Conservation (phyloP, 1,284 basidiomycete genomes). For the Melampsora americana region DNA sequence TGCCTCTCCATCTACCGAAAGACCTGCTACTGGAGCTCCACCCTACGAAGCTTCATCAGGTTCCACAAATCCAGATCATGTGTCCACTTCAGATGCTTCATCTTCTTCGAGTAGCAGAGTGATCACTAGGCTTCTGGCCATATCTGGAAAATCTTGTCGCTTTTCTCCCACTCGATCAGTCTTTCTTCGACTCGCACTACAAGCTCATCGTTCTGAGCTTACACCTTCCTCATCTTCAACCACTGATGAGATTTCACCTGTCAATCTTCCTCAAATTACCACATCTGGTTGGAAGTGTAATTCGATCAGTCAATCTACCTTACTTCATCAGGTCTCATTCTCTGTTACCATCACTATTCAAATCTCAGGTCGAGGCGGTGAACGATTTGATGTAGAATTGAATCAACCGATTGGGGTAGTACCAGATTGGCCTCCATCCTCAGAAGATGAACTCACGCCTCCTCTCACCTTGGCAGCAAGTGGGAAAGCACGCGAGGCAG, state of each 20-base stretch:
- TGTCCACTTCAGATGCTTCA: background rate
- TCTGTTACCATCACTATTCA: conserved; percentile 12
- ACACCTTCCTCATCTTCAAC: background rate
- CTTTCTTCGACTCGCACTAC: conserved; percentile 22
- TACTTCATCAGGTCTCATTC: conserved; percentile 16
- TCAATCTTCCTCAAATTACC: background rate
- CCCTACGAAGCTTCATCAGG: background rate
- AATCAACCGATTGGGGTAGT: background rate
- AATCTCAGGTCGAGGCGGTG: conserved; percentile 18
- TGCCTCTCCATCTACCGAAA: background rate
- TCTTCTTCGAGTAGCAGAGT: background rate
- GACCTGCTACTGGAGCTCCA: background rate
- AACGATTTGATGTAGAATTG: conserved; percentile 8
- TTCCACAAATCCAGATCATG: background rate
- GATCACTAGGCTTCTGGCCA: conserved; percentile 17
- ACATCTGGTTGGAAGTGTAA: conserved; percentile 9
- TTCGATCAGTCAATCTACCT: conserved; percentile 31
- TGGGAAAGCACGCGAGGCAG: conserved; percentile 33
- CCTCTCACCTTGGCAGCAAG: background rate
- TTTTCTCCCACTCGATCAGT: conserved; percentile 31
- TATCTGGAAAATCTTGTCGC: conserved; percentile 33
- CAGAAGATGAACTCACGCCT: background rate
- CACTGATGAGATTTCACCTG: background rate
- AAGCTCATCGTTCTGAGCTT: background rate
- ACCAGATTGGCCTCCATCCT: conserved; percentile 14